A percentile compares a stretch with the other conserved stretches of the same genome.
These are phyloP conservation scores for Leucaena leucocephala DNA, from an alignment of 306 rosid genomes.

Conservation along the genomic window DNA sequence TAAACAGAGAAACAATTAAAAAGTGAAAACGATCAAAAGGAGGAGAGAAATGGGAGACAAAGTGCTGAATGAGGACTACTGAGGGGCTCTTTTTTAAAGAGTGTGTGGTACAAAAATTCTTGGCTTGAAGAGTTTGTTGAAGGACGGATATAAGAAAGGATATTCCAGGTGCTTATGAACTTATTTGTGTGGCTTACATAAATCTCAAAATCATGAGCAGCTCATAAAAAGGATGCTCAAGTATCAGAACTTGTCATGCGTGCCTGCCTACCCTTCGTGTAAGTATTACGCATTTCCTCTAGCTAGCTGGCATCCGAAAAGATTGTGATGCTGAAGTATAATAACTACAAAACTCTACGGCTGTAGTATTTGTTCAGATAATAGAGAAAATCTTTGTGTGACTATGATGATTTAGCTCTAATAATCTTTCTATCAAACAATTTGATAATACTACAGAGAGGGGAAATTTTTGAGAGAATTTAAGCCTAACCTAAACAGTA, in stretches of 20 bases:
- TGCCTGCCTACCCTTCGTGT: slow-evolving; percentile 23
- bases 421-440: too few relatives aligned
- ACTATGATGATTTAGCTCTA: too few relatives aligned
- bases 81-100: too few relatives aligned
- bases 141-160: slow-evolving; percentile 35
- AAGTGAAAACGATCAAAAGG: background rate
- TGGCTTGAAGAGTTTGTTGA: slow-evolving; percentile 9
- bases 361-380: too few relatives aligned
- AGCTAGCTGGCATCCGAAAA: background rate
- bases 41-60: slow-evolving; percentile 17
- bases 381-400: too few relatives aligned
- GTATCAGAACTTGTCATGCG: slow-evolving; percentile 26
- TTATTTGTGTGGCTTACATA: background rate
- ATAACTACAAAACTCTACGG: background rate
- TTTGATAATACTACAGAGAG: too few relatives aligned
- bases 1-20: background rate
- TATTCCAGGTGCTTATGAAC: slow-evolving; percentile 36
- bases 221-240: background rate
- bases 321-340: background rate
- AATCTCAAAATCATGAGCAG: background rate
- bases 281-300: background rate
- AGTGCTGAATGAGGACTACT: background rate
- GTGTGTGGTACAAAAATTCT: background rate
- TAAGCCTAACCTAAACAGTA: slow-evolving; percentile 43
- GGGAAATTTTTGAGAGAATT: too few relatives aligned